Evolutionary conservation across 306 rosid genomes (phyloP), one percentile per base, ranked within the genome.

Genomic region (Malus sieversii): DNA sequence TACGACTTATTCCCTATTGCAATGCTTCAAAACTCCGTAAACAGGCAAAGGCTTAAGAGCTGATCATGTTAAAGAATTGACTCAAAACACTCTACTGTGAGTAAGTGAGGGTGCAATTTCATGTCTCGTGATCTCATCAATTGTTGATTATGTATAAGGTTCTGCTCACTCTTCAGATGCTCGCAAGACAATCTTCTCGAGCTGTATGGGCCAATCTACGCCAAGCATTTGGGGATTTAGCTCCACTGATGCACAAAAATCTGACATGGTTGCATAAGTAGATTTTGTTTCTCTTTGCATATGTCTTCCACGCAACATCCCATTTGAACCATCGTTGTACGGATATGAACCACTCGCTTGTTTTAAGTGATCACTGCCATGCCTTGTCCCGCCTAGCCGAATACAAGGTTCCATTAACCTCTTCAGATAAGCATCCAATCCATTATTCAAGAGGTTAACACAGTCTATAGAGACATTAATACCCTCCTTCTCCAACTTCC

Each of bases 381-480:
- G 19, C 83, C 92, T 85, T n/a, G 89, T 78, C 45, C 83, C 88
- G n/a, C 91, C 81, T 65, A 90, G 84, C 81, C 66, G 70, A 82
- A 87, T 66, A 77, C 88, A 83, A 60, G 96, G 92, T 74, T 92
- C 97, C 16, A 92, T 79, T 76, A 96, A 80, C 81, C 96, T 89
- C 90, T 96, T 96, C 84, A 96, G 44, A 81, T 96, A 90, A 27
- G 82, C 82, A 86, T 96, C 99, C 78, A 96, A 74, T 3, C 92
- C 93, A 72, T 88, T 96, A 79, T 96, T 96, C 82, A 96, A 85
- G 38, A 96, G 88, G 73, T 96, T 89, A 66, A 77, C 91, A 72
- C 88, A 90, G 82, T 90, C 97, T 33, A 82, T 74, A 25, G 98
- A 76, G 44, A 77, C 76, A 20, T 72, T 57, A n/a, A 90, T 58